Evolutionary conservation across 768 basidiomycete genomes (phyloP), one percentile per base, ranked within the genome.

Genomic region (Boletus eberwhitei): DNA sequence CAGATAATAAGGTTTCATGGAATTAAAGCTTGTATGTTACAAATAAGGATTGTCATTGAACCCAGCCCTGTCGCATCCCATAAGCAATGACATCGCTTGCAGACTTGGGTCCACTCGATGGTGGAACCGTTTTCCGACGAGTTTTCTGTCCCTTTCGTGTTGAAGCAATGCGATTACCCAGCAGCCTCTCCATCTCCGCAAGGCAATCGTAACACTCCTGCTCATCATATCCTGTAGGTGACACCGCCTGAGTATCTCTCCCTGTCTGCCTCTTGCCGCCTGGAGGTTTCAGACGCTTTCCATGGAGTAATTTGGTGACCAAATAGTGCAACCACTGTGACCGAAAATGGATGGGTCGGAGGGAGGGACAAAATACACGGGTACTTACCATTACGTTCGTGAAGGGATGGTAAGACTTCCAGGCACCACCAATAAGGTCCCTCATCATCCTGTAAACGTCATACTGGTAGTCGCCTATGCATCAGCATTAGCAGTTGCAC

Each of bases 391-490:
- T 84, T 36, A 97, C 84, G 67, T 98, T 98, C 11, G 93, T 94
- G 17, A 88, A 71, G 2, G 93, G 93, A 52, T 83, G 78, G 67
- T 85, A 97, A 11, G 71, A 78, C 59, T 82, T 79, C 97, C 97
- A 99, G 39, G 76, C 67, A 35, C 75, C 75, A 6, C 77, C 73
- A 43, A 82, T 84, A 57, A 84, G 73, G 31, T 75, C 74, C 46
- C 77, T 77, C 92, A 98, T 98, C 73, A 87, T 81, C 40, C 96
- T 83, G 65, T 99, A 99, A 5, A 98, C 77, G 65, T 98, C 93
- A 70, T 93, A 98, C 69, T 98, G 97, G 64, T 91, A 90, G 68
- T 93, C 91, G 11, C 93, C 88, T 90, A 57, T 50, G 58, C 14
- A 44, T 44, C 19, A 61, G 51, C 16, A 39, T 70, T 35, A 63